Conservation (phyloP, 73 alveolate genomes). For the Diophrys sp. region DNA sequence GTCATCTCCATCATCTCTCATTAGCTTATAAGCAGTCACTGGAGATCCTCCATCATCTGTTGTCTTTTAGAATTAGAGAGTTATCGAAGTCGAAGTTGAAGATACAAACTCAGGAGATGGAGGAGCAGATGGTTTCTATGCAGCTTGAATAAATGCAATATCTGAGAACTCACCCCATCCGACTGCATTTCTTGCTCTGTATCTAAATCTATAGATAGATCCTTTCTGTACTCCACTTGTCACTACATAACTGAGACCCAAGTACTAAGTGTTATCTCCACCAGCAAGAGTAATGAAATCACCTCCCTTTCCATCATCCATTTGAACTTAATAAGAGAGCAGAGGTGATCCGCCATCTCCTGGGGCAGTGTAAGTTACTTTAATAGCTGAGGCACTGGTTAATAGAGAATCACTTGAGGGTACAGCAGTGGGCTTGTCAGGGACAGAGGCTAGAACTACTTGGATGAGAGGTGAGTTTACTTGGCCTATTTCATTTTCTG, state of each 20-base stretch:
- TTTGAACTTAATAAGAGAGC: slow-evolving; percentile 19
- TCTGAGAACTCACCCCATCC: slow-evolving; percentile 65
- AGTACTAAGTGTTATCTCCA: slow-evolving; percentile 1
- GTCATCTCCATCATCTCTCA: slow-evolving; percentile 48
- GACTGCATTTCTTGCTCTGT: slow-evolving; percentile 41
- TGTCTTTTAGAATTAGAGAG: slow-evolving; percentile 31
- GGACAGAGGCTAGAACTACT: slow-evolving; percentile 46
- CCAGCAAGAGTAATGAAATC: slow-evolving; percentile 49
- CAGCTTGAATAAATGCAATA: slow-evolving; percentile 41
- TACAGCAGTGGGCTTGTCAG: slow-evolving; percentile 30
- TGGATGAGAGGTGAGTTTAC: slow-evolving; percentile 17
- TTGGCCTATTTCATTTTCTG: slow-evolving; percentile 33
- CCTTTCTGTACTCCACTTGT: slow-evolving; percentile 18
- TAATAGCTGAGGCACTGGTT: slow-evolving; percentile 16
- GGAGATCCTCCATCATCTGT: slow-evolving; percentile 61
- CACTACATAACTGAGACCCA: slow-evolving; percentile 3
- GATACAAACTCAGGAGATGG: slow-evolving; percentile 29
- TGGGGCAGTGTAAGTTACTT: slow-evolving; percentile 32
- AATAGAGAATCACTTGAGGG: slow-evolving; percentile 8
- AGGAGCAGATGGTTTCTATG: slow-evolving; percentile 39
- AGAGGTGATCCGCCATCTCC: slow-evolving; percentile 50
- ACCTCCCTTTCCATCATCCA: slow-evolving; percentile 53
- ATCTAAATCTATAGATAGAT: slow-evolving; percentile 40
- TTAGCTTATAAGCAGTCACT: slow-evolving; percentile 24
- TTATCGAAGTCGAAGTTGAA: slow-evolving; percentile 15